Conservation (phyloP, 768 basidiomycete genomes). For the Tylopilus balloui region DNA sequence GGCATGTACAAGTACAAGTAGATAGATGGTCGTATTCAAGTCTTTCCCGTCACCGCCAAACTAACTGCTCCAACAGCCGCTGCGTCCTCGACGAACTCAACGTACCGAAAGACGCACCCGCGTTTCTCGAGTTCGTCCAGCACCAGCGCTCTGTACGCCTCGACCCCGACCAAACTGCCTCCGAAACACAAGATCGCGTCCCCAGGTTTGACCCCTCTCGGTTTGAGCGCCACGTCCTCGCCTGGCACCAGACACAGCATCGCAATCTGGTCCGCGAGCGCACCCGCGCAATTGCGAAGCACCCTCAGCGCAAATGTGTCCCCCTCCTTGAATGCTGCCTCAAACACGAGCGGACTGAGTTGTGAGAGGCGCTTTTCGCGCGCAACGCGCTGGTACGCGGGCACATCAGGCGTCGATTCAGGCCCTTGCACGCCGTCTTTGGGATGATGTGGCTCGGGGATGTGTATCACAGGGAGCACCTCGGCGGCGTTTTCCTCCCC, state of each 20-base stretch:
- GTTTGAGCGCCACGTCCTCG: slow-evolving; percentile 30
- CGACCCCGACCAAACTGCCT: slow-evolving; percentile 68
- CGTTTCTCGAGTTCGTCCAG: slow-evolving; percentile 50
- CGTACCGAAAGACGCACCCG: slow-evolving; percentile 61
- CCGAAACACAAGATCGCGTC: slow-evolving; percentile 70
- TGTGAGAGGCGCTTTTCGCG: slow-evolving; percentile 74
- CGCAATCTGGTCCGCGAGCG: slow-evolving; percentile 57
- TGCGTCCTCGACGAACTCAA: slow-evolving; percentile 67
- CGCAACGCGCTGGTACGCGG: slow-evolving; percentile 31
- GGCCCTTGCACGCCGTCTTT: neutral
- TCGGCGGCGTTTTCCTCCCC: slow-evolving; percentile 48
- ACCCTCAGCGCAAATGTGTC: slow-evolving; percentile 65
- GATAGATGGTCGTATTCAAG: neutral
- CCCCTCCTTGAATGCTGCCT: slow-evolving; percentile 62
- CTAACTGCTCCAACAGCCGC: slow-evolving; percentile 60
- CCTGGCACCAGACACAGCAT: slow-evolving; percentile 40
- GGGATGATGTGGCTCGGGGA: slow-evolving; percentile 42
- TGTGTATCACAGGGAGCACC: slow-evolving; percentile 59
- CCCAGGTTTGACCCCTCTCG: slow-evolving; percentile 44
- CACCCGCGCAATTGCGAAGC: slow-evolving; percentile 45
- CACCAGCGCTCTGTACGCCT: slow-evolving; percentile 50
- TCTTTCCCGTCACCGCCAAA: slow-evolving; percentile 34
- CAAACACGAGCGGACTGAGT: slow-evolving; percentile 73
- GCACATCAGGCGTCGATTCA: slow-evolving; percentile 7
- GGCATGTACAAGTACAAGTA: neutral